These are phyloP conservation scores for Pseudohyphozyma bogoriensis DNA, from an alignment of 768 basidiomycete species.

Conservation along the genomic window DNA sequence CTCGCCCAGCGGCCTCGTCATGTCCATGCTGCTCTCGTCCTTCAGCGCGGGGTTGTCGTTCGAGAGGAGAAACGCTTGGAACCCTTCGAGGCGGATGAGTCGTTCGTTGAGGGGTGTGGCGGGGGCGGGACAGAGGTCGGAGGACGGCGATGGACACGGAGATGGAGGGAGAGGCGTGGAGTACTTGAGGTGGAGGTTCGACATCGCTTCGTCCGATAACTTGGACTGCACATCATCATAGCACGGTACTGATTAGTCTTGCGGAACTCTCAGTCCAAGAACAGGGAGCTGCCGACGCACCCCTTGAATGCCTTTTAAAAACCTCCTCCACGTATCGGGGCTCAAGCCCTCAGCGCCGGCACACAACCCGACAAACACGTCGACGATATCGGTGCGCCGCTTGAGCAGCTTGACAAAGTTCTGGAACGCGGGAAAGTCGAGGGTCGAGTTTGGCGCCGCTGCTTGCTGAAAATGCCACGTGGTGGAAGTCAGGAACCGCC, in stretches of 20 bases:
- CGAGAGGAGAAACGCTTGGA: conserved; percentile 71
- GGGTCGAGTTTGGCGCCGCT: conserved; percentile 31
- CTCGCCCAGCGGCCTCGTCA: conserved; percentile 76
- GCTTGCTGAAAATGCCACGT: conserved; percentile 2
- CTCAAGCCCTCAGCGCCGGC: conserved; percentile 30
- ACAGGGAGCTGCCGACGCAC: conserved; percentile 35
- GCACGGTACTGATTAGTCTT: too few species aligned
- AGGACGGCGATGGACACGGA: too few species aligned
- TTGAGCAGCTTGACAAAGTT: conserved; percentile 73
- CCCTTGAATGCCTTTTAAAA: conserved; percentile 50
- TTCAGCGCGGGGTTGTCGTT: conserved; percentile 58
- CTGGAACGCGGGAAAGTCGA: conserved; percentile 72
- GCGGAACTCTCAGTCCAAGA: too few species aligned
- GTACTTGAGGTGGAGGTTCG: conserved; percentile 23
- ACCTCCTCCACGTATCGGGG: conserved; percentile 44
- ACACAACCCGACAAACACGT: conserved; percentile 39
- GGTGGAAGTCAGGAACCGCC: background rate
- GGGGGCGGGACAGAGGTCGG: too few species aligned
- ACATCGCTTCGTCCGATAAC: background rate
- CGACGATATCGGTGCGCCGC: conserved; percentile 68
- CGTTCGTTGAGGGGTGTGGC: conserved; percentile 29
- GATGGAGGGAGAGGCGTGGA: too few species aligned
- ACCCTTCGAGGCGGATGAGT: conserved; percentile 50
- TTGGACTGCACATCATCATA: too few species aligned
- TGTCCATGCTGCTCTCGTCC: conserved; percentile 60